phyloP scores from a whole-genome alignment of 2,329 filamentous ascomycete genomes.

The Botrytis paeoniae region DNA sequence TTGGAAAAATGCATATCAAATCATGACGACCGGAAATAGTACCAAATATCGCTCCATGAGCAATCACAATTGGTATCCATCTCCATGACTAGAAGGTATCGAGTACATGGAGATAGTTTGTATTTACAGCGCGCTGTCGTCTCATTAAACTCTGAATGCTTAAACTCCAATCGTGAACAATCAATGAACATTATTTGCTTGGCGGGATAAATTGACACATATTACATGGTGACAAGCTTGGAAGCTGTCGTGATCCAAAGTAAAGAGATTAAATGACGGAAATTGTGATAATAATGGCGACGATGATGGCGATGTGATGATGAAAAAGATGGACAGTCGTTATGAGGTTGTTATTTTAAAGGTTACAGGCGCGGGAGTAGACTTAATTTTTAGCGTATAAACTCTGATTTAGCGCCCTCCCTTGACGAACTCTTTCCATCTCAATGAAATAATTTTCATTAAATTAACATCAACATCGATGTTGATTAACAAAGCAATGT shows the following conservation, averaged over 20 bases:
- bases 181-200: neutral
- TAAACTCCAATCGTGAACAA: neutral
- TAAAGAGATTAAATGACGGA: neutral
- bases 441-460: neutral
- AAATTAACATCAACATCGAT: accelerated
- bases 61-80: neutral
- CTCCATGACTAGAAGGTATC: no score
- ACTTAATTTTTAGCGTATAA: neutral
- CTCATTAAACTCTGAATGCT: neutral
- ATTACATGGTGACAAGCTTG: neutral
- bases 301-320: neutral
- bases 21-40: neutral
- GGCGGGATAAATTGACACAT: neutral
- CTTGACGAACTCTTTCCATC: neutral
- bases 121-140: neutral
- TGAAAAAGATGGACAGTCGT: neutral
- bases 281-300: neutral
- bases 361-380: neutral
- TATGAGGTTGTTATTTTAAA: neutral
- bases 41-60: neutral
- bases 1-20: neutral
- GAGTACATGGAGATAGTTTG: neutral
- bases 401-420: neutral
- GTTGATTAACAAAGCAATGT: accelerated
- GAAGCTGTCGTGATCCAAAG: neutral